Evolutionary conservation across 768 basidiomycete genomes (phyloP), one percentile per base, ranked within the genome.

Genomic region (Suillus discolor): DNA sequence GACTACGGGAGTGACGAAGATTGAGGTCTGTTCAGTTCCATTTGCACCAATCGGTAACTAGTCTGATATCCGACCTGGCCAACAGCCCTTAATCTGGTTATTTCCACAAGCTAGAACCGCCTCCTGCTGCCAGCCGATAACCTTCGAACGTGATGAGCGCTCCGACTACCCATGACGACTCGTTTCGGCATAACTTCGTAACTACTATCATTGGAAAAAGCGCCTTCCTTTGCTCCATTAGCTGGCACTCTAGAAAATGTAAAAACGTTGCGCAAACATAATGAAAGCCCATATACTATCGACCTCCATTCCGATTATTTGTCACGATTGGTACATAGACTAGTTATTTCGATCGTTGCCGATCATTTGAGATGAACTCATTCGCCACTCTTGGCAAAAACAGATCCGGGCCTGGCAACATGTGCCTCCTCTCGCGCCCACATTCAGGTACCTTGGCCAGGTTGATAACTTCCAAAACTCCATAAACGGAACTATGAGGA

Each of bases 1-100:
- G 91, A 85, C 63, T 95, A 95, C 74, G 93, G 91, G 20, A 94
- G 93, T 70, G 93, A 94, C 65, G 83, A 79, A n/a, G 79, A 84
- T 28, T 77, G 71, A 73, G 5, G 57, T 65, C 64, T 71, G 42
- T 28, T 63, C 68, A 8, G 25, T 54, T 41, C 25, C 55, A n/a
- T 23, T 57, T 38, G 55, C 11, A 39, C 23, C 13, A 57, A 39
- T 59, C 57, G 57, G 57, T 59, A 28, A 41, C 57, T 59, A 39
- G 23, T 9, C 2, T 59, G 57, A 39, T 39, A 1, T 25, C 57
- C 57, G n/a, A 11, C 23, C 54, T 34, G 5, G 54, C 54, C 54
- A 55, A 55, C 31, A 2, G 18, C 6, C 5, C 53, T 20, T 34
- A 25, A 59, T 59, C 16, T 11, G 25, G 38, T 39, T 5, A 39